phyloP scores from a whole-genome alignment of 768 basidiomycete species.

The Mycena maculata region DNA sequence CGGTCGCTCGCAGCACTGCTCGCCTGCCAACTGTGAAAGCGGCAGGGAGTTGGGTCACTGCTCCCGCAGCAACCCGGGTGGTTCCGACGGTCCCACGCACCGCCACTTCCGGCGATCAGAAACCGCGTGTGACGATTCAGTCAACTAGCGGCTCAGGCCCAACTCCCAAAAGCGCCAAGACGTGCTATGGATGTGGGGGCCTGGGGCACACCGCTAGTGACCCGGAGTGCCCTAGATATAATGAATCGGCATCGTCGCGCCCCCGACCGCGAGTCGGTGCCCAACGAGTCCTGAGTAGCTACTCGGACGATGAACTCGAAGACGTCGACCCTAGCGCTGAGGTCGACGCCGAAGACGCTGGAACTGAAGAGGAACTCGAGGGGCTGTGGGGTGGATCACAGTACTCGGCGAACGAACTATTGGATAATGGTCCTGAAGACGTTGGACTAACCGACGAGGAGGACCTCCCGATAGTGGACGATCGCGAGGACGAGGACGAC shows the following conservation, averaged over 20 bases:
- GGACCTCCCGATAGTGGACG: not conserved
- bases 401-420: not conserved
- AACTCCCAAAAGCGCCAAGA: not conserved
- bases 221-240: slow-evolving; percentile 1
- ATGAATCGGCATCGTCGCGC: not conserved
- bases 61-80: too few species aligned
- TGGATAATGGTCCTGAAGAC: not conserved
- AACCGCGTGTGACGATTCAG: too few species aligned
- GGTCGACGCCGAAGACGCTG: not conserved
- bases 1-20: too few species aligned
- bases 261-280: not conserved
- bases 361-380: not conserved
- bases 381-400: slow-evolving; percentile 6
- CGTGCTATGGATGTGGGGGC: not conserved
- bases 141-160: too few species aligned
- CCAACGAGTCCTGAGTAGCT: not conserved
- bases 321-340: not conserved
- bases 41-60: too few species aligned
- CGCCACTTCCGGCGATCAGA: too few species aligned
- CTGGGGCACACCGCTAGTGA: slow-evolving; percentile 11
- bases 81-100: too few species aligned
- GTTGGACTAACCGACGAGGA: not conserved
- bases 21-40: too few species aligned
- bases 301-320: not conserved
- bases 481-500: not conserved